Conservation (phyloP, 2,329 filamentous ascomycete species). For the Fusarium tupiense region DNA sequence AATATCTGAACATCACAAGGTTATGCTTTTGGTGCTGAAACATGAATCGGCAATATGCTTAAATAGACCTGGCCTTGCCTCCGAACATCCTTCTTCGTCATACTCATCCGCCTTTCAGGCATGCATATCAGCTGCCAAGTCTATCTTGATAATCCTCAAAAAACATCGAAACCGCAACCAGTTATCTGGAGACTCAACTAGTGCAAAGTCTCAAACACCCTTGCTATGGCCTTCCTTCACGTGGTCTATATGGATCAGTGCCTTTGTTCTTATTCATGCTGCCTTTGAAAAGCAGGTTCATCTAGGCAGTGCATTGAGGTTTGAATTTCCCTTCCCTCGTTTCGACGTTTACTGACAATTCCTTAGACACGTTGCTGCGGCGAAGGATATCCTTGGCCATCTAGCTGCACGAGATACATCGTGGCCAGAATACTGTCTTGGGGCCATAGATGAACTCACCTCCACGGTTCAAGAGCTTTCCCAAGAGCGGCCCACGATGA, state of each 20-base stretch:
- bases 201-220: slow-evolving; percentile 35
- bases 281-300: slow-evolving; percentile 57
- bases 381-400: slow-evolving; percentile 43
- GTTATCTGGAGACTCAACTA: slow-evolving; percentile 8
- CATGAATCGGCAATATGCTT: slow-evolving; percentile 62
- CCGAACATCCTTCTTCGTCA: slow-evolving; percentile 53
- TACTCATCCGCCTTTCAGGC: slow-evolving; percentile 61
- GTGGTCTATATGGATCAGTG: slow-evolving; percentile 64
- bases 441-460: slow-evolving; percentile 46
- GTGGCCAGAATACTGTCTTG: slow-evolving; percentile 48
- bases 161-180: slow-evolving; percentile 32
- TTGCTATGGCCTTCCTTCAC: slow-evolving; percentile 63
- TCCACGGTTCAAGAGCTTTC: slow-evolving; percentile 43
- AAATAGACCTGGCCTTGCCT: slow-evolving; percentile 60
- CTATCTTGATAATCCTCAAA: slow-evolving; percentile 55
- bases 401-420: slow-evolving; percentile 45
- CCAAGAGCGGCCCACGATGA: slow-evolving; percentile 1
- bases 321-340: background rate
- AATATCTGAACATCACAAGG: slow-evolving; percentile 49
- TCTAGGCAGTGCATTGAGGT: slow-evolving; percentile 51
- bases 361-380: slow-evolving; percentile 43
- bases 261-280: slow-evolving; percentile 61
- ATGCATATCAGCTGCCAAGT: slow-evolving; percentile 61
- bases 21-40: slow-evolving; percentile 56
- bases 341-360: background rate